Evolutionary conservation across 257 asterid genomes (phyloP), one percentile per base, ranked within the genome.

Genomic region (Striga asiatica): DNA sequence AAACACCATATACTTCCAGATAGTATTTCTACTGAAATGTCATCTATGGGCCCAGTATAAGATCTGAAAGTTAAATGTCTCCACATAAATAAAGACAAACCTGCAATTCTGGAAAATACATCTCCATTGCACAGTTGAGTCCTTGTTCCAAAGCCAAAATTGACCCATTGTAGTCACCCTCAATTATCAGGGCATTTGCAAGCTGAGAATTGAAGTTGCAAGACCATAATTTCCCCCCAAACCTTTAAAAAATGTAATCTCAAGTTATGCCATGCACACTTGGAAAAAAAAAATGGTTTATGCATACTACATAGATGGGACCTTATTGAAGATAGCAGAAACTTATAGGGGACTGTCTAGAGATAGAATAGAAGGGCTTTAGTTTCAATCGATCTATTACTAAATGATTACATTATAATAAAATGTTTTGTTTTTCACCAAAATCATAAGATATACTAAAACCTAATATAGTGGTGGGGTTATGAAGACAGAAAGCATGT

Each of bases 101-200:
- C 98, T 92, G 97, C 70, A 92, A 74, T 72, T 92, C 98, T 2
- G 87, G 86, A 71, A 87, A 92, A 77, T 81, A 87, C 98, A 92
- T 88, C 74, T 88, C 88, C 49, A 70, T 59, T 48, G 97, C 95
- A 79, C 81, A 76, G 21, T 67, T 52, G 52, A 78, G 75, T 32
- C 94, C 98, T 53, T 83, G 85, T 57, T 88, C 77, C 78, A 88
- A 65, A 64, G 84, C 71, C 51, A 72, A 64, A 68, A 84, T 56
- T 32, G 98, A 82, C 58, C 89, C 97, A 50, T 73, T 72, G 70
- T 78, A 84, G 68, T 88, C 95, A 20, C 95, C 95, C 67, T 92
- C 95, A 45, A 88, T 81, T 56, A 83, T 73, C 45, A 88, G 69
- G 68, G 98, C 88, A 81, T 84, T 92, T 38, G 97, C 98, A 66